A percentile compares a stretch with the other conserved stretches of the same genome.
These are phyloP conservation scores for Xenoacremonium recifei DNA, from an alignment of 2,329 filamentous ascomycete genomes.

Conservation along the genomic window DNA sequence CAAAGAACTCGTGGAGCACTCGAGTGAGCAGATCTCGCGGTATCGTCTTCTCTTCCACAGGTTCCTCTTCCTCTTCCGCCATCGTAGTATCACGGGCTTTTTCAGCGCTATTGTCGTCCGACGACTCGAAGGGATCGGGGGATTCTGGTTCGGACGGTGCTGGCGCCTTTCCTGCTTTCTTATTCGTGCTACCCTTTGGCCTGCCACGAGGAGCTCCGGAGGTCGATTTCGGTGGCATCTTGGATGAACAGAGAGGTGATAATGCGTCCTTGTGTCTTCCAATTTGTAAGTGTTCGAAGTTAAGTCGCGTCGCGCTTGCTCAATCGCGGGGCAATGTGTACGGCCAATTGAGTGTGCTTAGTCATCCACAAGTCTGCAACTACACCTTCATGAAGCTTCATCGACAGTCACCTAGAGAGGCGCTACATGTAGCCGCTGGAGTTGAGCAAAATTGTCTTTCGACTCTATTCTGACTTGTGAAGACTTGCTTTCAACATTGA, in stretches of 20 bases:
- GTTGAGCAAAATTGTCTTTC: too few species aligned
- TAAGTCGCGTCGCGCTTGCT: not conserved
- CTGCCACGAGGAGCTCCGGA: constrained; percentile 36
- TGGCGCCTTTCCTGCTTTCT: constrained; percentile 18
- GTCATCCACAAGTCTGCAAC: too few species aligned
- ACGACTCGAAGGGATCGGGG: constrained; percentile 36
- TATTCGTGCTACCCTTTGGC: constrained; percentile 24
- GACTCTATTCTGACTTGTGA: too few species aligned
- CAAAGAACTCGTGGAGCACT: constrained; percentile 78
- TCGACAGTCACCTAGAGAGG: too few species aligned
- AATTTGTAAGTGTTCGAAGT: not conserved
- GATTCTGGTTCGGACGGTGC: constrained; percentile 26
- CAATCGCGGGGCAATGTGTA: too few species aligned
- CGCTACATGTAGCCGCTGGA: too few species aligned
- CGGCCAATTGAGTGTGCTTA: constrained; percentile 1
- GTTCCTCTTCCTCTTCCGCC: constrained; percentile 31
- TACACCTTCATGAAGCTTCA: too few species aligned
- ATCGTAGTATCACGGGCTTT: constrained; percentile 20
- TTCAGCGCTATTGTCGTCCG: constrained; percentile 26
- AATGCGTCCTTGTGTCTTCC: not conserved
- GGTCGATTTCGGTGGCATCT: constrained; percentile 44
- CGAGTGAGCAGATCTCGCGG: constrained; percentile 72
- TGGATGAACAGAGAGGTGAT: not conserved
- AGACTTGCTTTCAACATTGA: too few species aligned
- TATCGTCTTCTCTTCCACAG: constrained; percentile 50